Evolutionary conservation across 345 rosid genomes (phyloP).

Genomic region (Gossypioides kirkii): DNA sequence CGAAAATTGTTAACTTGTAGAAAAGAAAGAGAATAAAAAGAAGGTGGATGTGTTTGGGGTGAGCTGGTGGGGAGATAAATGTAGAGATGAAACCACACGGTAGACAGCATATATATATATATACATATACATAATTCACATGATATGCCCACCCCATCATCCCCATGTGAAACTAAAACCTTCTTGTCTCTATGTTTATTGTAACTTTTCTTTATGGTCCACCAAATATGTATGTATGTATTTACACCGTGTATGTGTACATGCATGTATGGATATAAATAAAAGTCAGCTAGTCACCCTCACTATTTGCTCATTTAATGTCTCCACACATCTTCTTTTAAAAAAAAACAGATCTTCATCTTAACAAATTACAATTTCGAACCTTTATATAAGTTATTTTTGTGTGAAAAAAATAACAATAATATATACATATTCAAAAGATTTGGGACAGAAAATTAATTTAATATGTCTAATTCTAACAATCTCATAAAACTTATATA

Average conservation of each 20-base stretch:
- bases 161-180: conserved; percentile 37
- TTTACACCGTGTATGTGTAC: too few relatives aligned
- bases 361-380: too few relatives aligned
- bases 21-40: neutral
- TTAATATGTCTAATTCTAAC: too few relatives aligned
- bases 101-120: conserved; percentile 24
- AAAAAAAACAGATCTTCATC: too few relatives aligned
- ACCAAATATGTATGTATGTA: neutral
- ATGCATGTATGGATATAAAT: too few relatives aligned
- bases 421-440: too few relatives aligned
- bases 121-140: conserved; percentile 33
- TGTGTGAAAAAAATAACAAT: too few relatives aligned
- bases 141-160: conserved; percentile 29
- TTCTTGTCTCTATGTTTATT: conserved; percentile 27
- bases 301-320: neutral
- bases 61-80: conserved; percentile 67
- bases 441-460: too few relatives aligned
- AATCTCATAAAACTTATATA: too few relatives aligned
- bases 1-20: neutral
- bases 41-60: conserved; percentile 32
- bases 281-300: conserved; percentile 6
- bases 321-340: neutral
- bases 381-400: too few relatives aligned
- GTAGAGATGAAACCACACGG: conserved; percentile 56
- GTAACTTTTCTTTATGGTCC: conserved; percentile 21